phyloP scores from a whole-genome alignment of 2,329 filamentous ascomycete species.

The Cordyceps fumosorosea region DNA sequence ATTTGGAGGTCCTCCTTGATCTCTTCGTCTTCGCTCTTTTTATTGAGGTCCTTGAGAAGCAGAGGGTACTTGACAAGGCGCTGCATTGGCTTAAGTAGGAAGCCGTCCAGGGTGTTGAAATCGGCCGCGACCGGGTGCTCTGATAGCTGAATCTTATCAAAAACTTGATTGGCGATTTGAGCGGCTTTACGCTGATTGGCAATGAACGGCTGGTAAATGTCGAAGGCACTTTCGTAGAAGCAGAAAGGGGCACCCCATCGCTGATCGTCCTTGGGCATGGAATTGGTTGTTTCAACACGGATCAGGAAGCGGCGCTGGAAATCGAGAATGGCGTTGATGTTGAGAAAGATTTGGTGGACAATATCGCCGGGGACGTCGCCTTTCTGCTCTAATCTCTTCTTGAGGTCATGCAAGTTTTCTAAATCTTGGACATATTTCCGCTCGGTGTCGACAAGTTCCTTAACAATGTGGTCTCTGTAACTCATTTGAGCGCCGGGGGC shows the following conservation, averaged over 20 bases:
- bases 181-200: conserved; percentile 92
- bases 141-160: conserved; percentile 75
- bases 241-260: conserved; percentile 94
- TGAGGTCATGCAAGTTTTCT: conserved; percentile 87
- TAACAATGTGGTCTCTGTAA: conserved; percentile 78
- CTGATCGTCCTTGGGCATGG: conserved; percentile 66
- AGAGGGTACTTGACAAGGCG: conserved; percentile 90
- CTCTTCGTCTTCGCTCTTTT: conserved; percentile 71
- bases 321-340: conserved; percentile 89
- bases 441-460: conserved; percentile 89
- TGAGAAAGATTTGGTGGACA: conserved; percentile 92
- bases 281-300: conserved; percentile 91
- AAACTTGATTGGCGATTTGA: conserved; percentile 73
- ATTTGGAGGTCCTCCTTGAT: conserved; percentile 64
- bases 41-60: conserved; percentile 79
- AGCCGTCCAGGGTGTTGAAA: conserved; percentile 81
- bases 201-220: conserved; percentile 94
- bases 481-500: conserved; percentile 59
- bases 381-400: conserved; percentile 81
- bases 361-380: conserved; percentile 83
- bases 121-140: conserved; percentile 77
- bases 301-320: conserved; percentile 95
- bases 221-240: conserved; percentile 77
- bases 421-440: conserved; percentile 97
- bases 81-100: conserved; percentile 94